These are phyloP conservation scores for Immersiella caudata DNA, from an alignment of 495 filamentous ascomycete species.

Conservation along the genomic window DNA sequence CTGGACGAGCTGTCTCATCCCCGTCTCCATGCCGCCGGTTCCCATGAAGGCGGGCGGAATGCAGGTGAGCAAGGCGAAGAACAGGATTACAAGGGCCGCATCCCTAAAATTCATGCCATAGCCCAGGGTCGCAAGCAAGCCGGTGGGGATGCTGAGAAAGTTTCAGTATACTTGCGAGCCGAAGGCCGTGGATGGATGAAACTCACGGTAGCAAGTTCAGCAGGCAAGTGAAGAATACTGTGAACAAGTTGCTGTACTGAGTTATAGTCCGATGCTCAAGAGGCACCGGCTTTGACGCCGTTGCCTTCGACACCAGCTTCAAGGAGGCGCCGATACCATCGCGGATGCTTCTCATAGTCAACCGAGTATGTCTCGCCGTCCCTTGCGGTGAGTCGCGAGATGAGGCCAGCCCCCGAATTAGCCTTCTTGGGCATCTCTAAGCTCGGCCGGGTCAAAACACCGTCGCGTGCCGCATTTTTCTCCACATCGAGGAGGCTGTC, in stretches of 20 bases:
- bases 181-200: background rate
- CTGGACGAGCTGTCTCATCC: conserved; percentile 60
- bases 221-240: conserved; percentile 49
- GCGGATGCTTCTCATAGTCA: conserved; percentile 36
- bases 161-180: background rate
- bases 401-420: conserved; percentile 1
- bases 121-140: conserved; percentile 53
- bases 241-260: conserved; percentile 55
- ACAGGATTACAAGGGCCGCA: conserved; percentile 57
- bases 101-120: conserved; percentile 58
- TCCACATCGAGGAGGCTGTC: conserved; percentile 14
- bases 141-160: conserved; percentile 50
- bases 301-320: conserved; percentile 54
- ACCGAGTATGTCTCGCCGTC: conserved; percentile 40
- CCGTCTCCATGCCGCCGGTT: conserved; percentile 54
- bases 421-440: background rate
- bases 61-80: conserved; percentile 56
- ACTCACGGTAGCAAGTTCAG: conserved; percentile 49
- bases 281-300: conserved; percentile 57
- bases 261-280: conserved; percentile 54
- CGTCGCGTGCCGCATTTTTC: conserved; percentile 14
- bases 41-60: conserved; percentile 58
- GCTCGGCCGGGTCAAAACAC: background rate
- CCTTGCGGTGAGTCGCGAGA: conserved; percentile 31
- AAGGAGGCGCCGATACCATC: conserved; percentile 47